phyloP scores from a whole-genome alignment of 2,329 filamentous ascomycete species.

The Talaromyces marneffei region DNA sequence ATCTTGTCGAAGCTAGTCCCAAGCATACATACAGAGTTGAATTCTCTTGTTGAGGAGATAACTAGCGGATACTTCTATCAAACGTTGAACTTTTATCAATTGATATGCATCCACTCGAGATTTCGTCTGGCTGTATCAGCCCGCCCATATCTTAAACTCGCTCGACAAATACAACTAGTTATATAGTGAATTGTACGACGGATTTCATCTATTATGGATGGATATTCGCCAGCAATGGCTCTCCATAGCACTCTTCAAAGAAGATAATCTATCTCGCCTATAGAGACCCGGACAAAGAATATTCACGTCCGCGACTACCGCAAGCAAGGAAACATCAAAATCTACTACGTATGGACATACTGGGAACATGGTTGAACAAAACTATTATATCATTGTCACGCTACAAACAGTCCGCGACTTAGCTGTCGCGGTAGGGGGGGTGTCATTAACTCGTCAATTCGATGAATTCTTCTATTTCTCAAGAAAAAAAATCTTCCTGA shows the following conservation, averaged over 20 bases:
- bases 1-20: neutral
- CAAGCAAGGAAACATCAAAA: too few relatives aligned
- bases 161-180: too few relatives aligned
- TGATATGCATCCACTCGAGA: neutral
- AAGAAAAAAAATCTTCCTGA: conserved; percentile 9
- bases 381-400: conserved; percentile 3
- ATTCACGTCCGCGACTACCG: too few relatives aligned
- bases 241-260: too few relatives aligned
- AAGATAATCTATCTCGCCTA: too few relatives aligned
- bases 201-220: too few relatives aligned
- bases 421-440: neutral
- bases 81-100: neutral
- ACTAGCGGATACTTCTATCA: neutral
- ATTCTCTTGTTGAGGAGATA: too few relatives aligned
- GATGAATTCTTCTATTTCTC: conserved; percentile 11
- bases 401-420: neutral
- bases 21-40: neutral
- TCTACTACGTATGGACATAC: neutral
- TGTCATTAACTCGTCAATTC: conserved; percentile 15
- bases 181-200: too few relatives aligned
- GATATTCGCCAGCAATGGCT: too few relatives aligned
- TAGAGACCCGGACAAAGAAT: too few relatives aligned
- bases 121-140: neutral
- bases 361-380: neutral
- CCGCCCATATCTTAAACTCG: neutral